A percentile compares a stretch with the other conserved stretches of the same genome.
phyloP scores from a whole-genome alignment of 768 basidiomycete genomes.

The Leucocoprinus leucothites region DNA sequence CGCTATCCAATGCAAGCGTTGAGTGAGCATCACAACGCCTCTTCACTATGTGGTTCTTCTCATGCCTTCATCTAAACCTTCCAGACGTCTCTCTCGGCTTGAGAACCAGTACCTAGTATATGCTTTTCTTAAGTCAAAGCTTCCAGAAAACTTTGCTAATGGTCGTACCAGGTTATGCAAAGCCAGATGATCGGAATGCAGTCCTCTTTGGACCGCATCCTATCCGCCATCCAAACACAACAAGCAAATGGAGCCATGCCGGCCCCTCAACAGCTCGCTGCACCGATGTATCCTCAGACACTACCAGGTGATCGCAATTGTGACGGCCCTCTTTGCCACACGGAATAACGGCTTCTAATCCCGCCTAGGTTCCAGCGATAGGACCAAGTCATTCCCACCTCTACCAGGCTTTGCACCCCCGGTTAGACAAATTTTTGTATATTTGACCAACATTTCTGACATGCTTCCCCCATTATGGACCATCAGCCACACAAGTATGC shows the following conservation, averaged over 20 bases:
- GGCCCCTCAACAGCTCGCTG: slow-evolving; percentile 28
- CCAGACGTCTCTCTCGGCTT: slow-evolving; percentile 76
- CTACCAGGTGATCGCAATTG: slow-evolving; percentile 13
- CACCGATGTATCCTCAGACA: slow-evolving; percentile 28
- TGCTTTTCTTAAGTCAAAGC: slow-evolving; percentile 16
- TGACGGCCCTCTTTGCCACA: slow-evolving; percentile 28
- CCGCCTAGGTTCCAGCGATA: slow-evolving; percentile 27
- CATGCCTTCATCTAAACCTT: slow-evolving; percentile 22
- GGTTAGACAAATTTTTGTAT: slow-evolving; percentile 39
- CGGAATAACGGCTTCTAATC: slow-evolving; percentile 39
- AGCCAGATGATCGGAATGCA: slow-evolving; percentile 96
- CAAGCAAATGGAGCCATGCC: slow-evolving; percentile 28
- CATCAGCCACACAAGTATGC: slow-evolving; percentile 83
- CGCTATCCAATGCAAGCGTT: slow-evolving; percentile 59
- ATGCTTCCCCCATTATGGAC: slow-evolving; percentile 16
- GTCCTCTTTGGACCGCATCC: slow-evolving; percentile 80
- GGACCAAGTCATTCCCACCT: slow-evolving; percentile 64
- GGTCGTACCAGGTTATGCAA: slow-evolving; percentile 67
- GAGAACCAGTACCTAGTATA: slow-evolving; percentile 86
- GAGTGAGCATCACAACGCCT: slow-evolving; percentile 50
- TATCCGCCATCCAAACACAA: slow-evolving; percentile 58
- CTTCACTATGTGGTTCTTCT: slow-evolving; percentile 2
- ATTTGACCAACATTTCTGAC: slow-evolving; percentile 8
- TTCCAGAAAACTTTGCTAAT: background rate
- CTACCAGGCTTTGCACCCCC: slow-evolving; percentile 91